Percentiles rank a stretch among this genome's conserved stretches.
Conservation (phyloP, 2,329 filamentous ascomycete species). For the Arachnopeziza araneosa region DNA sequence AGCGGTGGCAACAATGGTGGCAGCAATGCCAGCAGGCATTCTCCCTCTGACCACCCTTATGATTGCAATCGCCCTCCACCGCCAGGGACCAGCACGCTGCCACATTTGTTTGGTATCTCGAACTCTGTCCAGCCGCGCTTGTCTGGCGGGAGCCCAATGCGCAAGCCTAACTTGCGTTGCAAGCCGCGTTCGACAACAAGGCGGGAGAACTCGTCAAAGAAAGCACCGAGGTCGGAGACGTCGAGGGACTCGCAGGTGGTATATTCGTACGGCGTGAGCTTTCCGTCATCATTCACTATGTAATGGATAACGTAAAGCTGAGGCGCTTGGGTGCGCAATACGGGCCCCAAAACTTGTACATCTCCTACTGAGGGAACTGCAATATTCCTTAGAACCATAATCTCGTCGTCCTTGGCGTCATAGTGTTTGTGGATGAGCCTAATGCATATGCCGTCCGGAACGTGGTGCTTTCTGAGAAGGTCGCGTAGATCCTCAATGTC, state of each 20-base stretch:
- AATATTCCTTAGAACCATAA: neutral
- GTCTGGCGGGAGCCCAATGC: neutral
- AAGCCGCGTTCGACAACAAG: too few relatives aligned
- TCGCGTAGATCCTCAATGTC: neutral
- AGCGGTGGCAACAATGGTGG: too few relatives aligned
- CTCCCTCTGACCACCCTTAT: too few relatives aligned
- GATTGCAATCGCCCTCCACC: too few relatives aligned
- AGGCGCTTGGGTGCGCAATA: neutral
- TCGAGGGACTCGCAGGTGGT: too few relatives aligned
- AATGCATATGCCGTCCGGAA: neutral
- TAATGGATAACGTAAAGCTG: neutral
- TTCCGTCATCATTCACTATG: neutral
- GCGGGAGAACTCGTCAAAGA: too few relatives aligned
- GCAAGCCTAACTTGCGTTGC: too few relatives aligned
- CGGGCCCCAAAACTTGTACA: neutral
- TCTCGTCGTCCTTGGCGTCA: neutral
- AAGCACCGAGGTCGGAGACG: too few relatives aligned
- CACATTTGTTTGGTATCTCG: too few relatives aligned
- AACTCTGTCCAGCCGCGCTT: too few relatives aligned
- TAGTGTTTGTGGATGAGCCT: neutral
- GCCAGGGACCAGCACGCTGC: too few relatives aligned
- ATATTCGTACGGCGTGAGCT: neutral
- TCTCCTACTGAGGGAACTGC: neutral
- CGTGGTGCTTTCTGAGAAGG: neutral
- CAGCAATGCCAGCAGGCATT: too few relatives aligned